Percentiles rank a stretch among this genome's conserved stretches.
These are phyloP conservation scores for Pelargonium myrrhifolium DNA, from an alignment of 441 rosid species.

Conservation along the genomic window DNA sequence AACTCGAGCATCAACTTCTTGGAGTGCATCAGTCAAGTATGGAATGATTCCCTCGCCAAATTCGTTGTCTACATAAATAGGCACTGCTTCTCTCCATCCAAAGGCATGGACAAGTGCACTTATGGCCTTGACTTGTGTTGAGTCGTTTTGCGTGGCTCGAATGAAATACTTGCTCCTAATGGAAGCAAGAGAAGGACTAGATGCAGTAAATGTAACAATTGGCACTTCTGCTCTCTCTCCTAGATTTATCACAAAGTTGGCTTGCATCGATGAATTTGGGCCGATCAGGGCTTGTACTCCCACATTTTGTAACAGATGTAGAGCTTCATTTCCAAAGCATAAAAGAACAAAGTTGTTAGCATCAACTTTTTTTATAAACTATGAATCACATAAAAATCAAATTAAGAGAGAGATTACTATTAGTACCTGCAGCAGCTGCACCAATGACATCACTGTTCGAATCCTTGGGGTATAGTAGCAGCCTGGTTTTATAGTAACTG, in stretches of 20 bases:
- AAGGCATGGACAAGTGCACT: constrained; percentile 34
- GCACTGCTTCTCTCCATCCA: constrained; percentile 53
- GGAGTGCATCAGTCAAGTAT: constrained; percentile 36
- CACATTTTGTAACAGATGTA: constrained; percentile 43
- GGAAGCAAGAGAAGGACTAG: constrained; percentile 42
- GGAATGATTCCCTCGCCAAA: constrained; percentile 47
- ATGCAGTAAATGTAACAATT: constrained; percentile 50
- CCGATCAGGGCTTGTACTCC: constrained; percentile 58
- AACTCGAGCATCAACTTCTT: constrained; percentile 29
- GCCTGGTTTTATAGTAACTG: not conserved
- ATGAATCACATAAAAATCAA: not conserved
- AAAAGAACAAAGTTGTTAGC: not conserved
- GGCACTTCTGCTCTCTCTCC: constrained; percentile 48
- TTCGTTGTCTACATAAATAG: constrained; percentile 37
- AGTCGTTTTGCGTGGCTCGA: constrained; percentile 31
- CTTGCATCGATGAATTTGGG: constrained; percentile 41
- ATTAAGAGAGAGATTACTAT: no score
- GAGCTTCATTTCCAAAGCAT: constrained; percentile 26
- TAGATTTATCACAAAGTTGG: constrained; percentile 37
- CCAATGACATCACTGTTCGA: not conserved
- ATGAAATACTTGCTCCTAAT: constrained; percentile 42
- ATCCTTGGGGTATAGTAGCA: not conserved
- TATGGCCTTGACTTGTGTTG: constrained; percentile 41
- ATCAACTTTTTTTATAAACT: no score
- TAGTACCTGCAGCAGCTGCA: constrained; percentile 1